Evolutionary conservation across 2,329 filamentous ascomycete genomes (phyloP), one percentile per base, ranked within the genome.

Genomic region (Fusarium coffeatum): DNA sequence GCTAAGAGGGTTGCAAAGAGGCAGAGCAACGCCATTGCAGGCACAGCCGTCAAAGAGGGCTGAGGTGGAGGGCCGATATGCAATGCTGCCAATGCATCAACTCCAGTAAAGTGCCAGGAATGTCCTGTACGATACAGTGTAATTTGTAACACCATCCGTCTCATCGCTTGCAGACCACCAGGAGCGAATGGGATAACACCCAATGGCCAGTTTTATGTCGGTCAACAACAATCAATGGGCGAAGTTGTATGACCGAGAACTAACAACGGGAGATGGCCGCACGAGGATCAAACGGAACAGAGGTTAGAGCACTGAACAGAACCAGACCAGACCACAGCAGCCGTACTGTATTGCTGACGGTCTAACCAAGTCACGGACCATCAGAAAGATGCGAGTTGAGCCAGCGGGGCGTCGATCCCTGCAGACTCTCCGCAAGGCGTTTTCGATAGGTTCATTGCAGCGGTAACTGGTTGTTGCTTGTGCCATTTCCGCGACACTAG

Each of bases 401-500:
- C 40, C 16, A 22, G 47, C 46, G 54, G 46, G 60, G 57, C 53
- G 68, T 63, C 65, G 65, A 76, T 75, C 74, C 73, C 68, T 75
- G 70, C 59, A 60, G 49, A 60, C 55, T 70, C 57, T 68, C 62
- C 57, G 69, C 72, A 72, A 77, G 77, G 77, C 77, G 61, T 76
- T 76, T 65, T 75, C 72, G 55, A 77, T 77, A 76, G 77, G 77
- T 74, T 77, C 64, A 76, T 71, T 73, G 64, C 58, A 58, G 59
- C 42, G 73, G 64, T 60, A 43, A 43, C 22, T 71, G 71, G 64
- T 49, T 69, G 63, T 59, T 59, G 18, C 18, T 37, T 72, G 72
- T 71, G 55, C 59, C 64, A 67, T 70, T 51, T 51, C 56, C 57
- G 61, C 42, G 62, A 58, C 48, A 66, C 47, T 51, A 67, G 48